phyloP scores from a whole-genome alignment of 1,284 basidiomycete species.

The Flammula alnicola region DNA sequence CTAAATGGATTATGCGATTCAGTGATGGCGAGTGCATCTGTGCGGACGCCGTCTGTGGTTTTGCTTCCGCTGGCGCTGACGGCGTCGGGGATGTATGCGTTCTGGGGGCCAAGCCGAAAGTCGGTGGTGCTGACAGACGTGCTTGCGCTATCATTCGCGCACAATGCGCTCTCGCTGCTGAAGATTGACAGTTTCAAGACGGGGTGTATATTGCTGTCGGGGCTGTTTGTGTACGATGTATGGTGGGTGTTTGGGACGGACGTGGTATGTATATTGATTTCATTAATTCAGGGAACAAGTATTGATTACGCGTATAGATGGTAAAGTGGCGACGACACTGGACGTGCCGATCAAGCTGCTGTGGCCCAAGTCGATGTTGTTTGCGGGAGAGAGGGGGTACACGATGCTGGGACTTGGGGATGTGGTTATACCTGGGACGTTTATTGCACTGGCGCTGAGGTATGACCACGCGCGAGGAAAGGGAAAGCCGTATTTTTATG shows the following conservation, averaged over 20 bases:
- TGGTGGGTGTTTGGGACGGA: slow-evolving; percentile 88
- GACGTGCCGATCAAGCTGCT: slow-evolving; percentile 95
- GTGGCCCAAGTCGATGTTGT: slow-evolving; percentile 77
- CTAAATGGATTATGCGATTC: neutral
- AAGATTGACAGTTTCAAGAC: slow-evolving; percentile 92
- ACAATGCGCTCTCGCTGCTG: slow-evolving; percentile 82
- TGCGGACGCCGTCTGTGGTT: slow-evolving; percentile 66
- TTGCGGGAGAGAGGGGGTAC: slow-evolving; percentile 65
- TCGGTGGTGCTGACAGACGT: slow-evolving; percentile 82
- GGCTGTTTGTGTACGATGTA: slow-evolving; percentile 89
- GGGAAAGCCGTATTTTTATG: slow-evolving; percentile 83
- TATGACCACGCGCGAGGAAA: slow-evolving; percentile 73
- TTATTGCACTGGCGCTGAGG: slow-evolving; percentile 87
- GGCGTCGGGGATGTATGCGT: slow-evolving; percentile 72
- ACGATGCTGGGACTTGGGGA: slow-evolving; percentile 95
- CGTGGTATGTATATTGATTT: slow-evolving; percentile 69
- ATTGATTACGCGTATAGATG: slow-evolving; percentile 58
- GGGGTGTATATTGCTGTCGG: slow-evolving; percentile 78
- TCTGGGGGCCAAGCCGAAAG: slow-evolving; percentile 52
- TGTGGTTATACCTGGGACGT: slow-evolving; percentile 89
- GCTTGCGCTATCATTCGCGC: slow-evolving; percentile 84
- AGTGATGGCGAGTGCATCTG: slow-evolving; percentile 48
- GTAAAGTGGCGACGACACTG: slow-evolving; percentile 90
- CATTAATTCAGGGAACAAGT: neutral
- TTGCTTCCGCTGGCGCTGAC: slow-evolving; percentile 68